Base-by-base conservation (phyloP, 2,329 filamentous ascomycete species). In the Sporothrix brunneoviolacea region DNA sequence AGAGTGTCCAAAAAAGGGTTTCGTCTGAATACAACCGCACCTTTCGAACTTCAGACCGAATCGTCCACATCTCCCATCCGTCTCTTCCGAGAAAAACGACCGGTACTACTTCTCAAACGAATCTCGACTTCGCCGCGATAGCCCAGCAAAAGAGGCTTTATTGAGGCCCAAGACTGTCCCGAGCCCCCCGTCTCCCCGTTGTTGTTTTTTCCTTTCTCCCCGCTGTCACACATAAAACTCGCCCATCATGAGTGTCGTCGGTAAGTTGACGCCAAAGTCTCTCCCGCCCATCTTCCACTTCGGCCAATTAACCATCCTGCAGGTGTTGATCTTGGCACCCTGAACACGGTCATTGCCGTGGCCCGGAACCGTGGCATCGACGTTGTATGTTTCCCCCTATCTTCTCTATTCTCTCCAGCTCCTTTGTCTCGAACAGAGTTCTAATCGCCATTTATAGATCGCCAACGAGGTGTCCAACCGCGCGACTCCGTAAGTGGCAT, bases 391-490 rank as follows among this genome's bases (percentile, higher is more conserved):
- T 66, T 60, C 58, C 54, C 47, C 48, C 21, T n/a, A 38, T 50
- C 42, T 46, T 4, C 16, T 13, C 10, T 37, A 10, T 32, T 28
- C 18, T 38, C 37, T 54, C 35, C 40, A 47, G 55, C 21, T 9
- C 48, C 52, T 22, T 8, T 37, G 1, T 24, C 18, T 36, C 24
- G n/a, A n/a, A n/a, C n/a, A n/a, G n/a, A n/a, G n/a, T n/a, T n/a
- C n/a, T n/a, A n/a, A n/a, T n/a, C n/a, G n/a, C n/a, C n/a, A 48
- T 19, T 48, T 62, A 51, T 64, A 95, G 90, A 95, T 98, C 68
- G 86, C 89, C 75, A 98, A 98, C 79, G 93, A 98, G 74, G 93
- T 97, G 63, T 98, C 93, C 60, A 97, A 98, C 80, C 86, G 93
- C 72, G 84, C 89, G 55, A 98, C 93, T 62, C 93, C 93, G 88